Conservation (phyloP, 1,284 basidiomycete species). For the Fomitopsis palustris region DNA sequence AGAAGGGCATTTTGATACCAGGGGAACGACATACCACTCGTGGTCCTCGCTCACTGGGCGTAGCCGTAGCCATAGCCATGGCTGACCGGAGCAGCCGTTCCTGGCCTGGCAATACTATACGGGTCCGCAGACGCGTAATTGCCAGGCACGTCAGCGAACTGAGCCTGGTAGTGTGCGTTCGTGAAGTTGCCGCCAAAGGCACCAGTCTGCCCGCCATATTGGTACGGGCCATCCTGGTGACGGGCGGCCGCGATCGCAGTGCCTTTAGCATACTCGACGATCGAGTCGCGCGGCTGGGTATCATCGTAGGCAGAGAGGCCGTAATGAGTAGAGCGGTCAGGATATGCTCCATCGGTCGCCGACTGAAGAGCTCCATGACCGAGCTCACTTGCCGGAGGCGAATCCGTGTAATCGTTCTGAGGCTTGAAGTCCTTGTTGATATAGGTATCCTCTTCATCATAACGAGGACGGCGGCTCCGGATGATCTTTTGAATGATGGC, state of each 20-base stretch:
- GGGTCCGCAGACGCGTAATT: constrained; percentile 30
- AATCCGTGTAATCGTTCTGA: constrained; percentile 12
- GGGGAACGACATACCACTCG: background rate
- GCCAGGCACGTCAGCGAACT: constrained; percentile 4
- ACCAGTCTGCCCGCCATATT: constrained; percentile 15
- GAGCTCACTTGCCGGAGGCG: constrained; percentile 10
- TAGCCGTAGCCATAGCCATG: background rate
- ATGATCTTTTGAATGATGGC: constrained; percentile 14
- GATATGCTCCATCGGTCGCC: constrained; percentile 27
- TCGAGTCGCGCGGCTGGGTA: constrained; percentile 20
- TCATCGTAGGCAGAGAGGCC: constrained; percentile 20
- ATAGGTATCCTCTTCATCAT: constrained; percentile 29
- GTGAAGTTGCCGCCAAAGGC: constrained; percentile 15
- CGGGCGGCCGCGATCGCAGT: constrained; percentile 23
- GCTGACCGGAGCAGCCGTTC: constrained; percentile 11
- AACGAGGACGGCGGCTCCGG: constrained; percentile 22
- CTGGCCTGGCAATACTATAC: constrained; percentile 16
- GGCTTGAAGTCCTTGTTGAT: constrained; percentile 28
- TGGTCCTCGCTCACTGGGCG: background rate
- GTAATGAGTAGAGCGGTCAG: constrained; percentile 31
- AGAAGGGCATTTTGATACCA: background rate
- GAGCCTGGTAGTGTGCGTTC: constrained; percentile 7
- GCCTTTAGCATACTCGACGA: constrained; percentile 26
- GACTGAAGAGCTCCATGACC: constrained; percentile 20
- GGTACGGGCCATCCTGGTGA: constrained; percentile 22